Evolutionary conservation across 139 green algal genomes (phyloP).

Genomic region (Eudorina sp.): DNA sequence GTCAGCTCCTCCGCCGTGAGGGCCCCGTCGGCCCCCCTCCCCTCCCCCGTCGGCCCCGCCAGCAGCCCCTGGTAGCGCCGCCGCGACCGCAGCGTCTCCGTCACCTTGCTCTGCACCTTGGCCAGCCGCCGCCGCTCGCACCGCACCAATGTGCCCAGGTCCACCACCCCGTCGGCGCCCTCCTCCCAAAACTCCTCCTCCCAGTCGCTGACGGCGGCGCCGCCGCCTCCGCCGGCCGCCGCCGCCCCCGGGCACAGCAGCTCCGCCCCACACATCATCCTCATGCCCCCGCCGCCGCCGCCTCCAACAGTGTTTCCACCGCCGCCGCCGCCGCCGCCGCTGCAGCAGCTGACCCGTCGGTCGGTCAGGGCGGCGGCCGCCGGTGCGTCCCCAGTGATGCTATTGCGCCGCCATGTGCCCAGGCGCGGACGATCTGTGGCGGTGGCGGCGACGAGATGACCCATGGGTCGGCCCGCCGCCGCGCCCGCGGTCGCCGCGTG

Average conservation of each 20-base stretch:
- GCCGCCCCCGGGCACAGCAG: background rate
- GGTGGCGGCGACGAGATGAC: background rate
- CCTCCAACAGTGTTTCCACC: too few species aligned
- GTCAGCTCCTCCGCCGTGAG: slow-evolving; percentile 33
- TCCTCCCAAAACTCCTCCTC: background rate
- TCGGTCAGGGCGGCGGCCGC: too few species aligned
- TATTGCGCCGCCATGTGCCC: background rate
- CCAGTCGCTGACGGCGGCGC: background rate
- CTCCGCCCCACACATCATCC: background rate
- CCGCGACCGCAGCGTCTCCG: background rate
- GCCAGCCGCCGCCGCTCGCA: slow-evolving; percentile 6
- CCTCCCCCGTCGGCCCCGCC: too few species aligned
- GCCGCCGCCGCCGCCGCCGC: background rate
- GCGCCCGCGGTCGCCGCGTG: background rate
- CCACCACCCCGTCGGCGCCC: background rate
- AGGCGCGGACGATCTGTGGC: background rate
- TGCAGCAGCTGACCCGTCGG: background rate
- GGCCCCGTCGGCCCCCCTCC: background rate
- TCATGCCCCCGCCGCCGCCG: background rate
- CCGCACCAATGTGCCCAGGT: background rate
- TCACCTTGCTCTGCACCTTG: slow-evolving; percentile 26
- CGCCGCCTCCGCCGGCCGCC: background rate
- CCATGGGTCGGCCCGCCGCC: background rate
- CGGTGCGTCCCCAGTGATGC: background rate
- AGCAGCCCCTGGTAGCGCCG: slow-evolving; percentile 23